Evolutionary conservation across 108 stramenopile genomes (phyloP).

Genomic region (Pseudonitzschia multiseries): DNA sequence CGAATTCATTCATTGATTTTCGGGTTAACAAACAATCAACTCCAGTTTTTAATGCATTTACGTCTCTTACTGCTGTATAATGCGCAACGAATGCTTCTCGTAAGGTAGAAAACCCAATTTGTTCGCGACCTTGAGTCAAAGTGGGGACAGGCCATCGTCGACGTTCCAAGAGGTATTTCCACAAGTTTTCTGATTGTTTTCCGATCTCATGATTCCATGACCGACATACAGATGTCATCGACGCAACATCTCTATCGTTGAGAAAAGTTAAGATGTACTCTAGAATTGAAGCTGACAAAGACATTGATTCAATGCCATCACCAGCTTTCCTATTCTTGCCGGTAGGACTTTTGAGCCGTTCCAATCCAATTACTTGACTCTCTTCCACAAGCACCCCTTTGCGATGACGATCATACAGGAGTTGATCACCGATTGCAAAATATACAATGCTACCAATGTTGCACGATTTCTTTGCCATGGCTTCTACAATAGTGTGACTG

Average conservation of each 20-base stretch:
- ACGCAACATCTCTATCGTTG: slow-evolving; percentile 38
- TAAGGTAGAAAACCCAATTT: slow-evolving; percentile 1
- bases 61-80: slow-evolving; percentile 42
- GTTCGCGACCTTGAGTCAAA: not conserved
- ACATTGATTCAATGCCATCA: slow-evolving; percentile 5
- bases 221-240: slow-evolving; percentile 40
- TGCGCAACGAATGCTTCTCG: slow-evolving; percentile 38
- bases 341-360: slow-evolving; percentile 2
- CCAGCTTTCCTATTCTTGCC: not conserved
- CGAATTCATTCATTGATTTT: slow-evolving; percentile 20
- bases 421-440: slow-evolving; percentile 28
- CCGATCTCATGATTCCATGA: slow-evolving; percentile 58
- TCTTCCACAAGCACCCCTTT: slow-evolving; percentile 39
- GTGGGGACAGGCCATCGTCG: slow-evolving; percentile 39
- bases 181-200: slow-evolving; percentile 45
- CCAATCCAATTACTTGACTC: slow-evolving; percentile 18
- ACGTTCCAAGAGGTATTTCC: slow-evolving; percentile 46
- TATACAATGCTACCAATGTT: slow-evolving; percentile 45
- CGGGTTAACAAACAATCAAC: slow-evolving; percentile 18
- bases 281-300: slow-evolving; percentile 42
- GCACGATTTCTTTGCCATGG: slow-evolving; percentile 26
- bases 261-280: slow-evolving; percentile 51
- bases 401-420: slow-evolving; percentile 57
- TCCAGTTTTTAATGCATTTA: slow-evolving; percentile 24
- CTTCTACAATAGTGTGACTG: slow-evolving; percentile 20